Evolutionary conservation across 1,139 yeast genomes (phyloP).

Genomic region (Protomyces arabidopsidicola): DNA sequence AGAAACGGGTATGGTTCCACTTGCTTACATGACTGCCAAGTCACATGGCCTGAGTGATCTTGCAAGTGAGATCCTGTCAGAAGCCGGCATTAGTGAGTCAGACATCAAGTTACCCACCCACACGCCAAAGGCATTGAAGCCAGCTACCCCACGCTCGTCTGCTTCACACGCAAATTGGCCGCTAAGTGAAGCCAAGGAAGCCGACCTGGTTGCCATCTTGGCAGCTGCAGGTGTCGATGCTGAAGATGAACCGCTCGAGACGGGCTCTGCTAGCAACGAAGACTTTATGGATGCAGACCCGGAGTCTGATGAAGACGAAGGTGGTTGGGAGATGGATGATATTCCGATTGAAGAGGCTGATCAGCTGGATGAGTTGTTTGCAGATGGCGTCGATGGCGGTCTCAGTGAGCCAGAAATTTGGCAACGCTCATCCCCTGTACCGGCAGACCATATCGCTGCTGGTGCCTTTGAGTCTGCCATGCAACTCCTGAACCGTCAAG

Average conservation of each 20-base stretch:
- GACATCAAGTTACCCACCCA: constrained; percentile 63
- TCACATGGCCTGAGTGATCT: constrained; percentile 73
- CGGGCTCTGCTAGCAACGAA: constrained; percentile 24
- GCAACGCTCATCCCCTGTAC: constrained; percentile 83
- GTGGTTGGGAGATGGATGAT: constrained; percentile 43
- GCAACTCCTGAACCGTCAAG: constrained; percentile 71
- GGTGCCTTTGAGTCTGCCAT: constrained; percentile 97
- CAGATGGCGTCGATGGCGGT: constrained; percentile 48
- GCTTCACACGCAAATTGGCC: constrained; percentile 69
- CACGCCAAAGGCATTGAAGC: constrained; percentile 43
- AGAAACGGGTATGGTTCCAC: constrained; percentile 74
- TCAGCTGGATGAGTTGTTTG: constrained; percentile 55
- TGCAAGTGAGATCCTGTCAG: constrained; percentile 65
- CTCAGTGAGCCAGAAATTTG: constrained; percentile 69
- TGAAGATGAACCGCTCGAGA: constrained; percentile 27
- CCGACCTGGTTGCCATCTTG: constrained; percentile 48
- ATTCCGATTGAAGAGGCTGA: constrained; percentile 62
- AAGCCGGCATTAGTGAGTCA: constrained; percentile 56
- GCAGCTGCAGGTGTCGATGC: constrained; percentile 30
- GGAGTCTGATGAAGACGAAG: constrained; percentile 40
- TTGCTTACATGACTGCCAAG: constrained; percentile 91
- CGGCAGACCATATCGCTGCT: constrained; percentile 91
- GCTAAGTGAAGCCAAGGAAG: constrained; percentile 63
- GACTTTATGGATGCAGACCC: constrained; percentile 35
- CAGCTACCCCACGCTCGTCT: constrained; percentile 46